Evolutionary conservation across 2,329 filamentous ascomycete species (phyloP).

Genomic region (Didymella segeticola): DNA sequence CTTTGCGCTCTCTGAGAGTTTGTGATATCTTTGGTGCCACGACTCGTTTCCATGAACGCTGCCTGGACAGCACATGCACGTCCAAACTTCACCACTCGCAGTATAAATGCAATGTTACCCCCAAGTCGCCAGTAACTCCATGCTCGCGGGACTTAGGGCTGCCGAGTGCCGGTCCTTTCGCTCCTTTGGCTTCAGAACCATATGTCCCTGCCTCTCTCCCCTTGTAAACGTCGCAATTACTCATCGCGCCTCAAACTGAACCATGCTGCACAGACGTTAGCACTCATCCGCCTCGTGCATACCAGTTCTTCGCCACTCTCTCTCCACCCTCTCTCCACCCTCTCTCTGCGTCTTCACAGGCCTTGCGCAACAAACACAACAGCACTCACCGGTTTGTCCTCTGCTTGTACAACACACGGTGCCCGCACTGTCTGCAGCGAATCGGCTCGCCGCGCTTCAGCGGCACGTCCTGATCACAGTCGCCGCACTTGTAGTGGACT

Average conservation of each 20-base stretch:
- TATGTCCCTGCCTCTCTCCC: background rate
- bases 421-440: constrained; percentile 90
- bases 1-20: background rate
- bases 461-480: constrained; percentile 79
- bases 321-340: background rate
- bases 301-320: background rate
- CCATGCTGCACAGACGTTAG: constrained; percentile 68
- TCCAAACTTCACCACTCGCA: background rate
- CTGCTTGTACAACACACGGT: constrained; percentile 96
- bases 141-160: background rate
- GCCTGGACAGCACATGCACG: background rate
- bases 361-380: background rate
- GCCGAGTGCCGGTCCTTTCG: background rate
- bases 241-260: constrained; percentile 94
- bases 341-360: background rate
- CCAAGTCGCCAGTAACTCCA: constrained; percentile 14
- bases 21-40: background rate
- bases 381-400: constrained; percentile 85
- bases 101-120: background rate
- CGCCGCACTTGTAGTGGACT: constrained; percentile 70
- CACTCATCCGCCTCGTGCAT: background rate
- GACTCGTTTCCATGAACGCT: background rate
- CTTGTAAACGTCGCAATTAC: background rate
- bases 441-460: constrained; percentile 82
- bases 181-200: background rate